These are phyloP conservation scores for Boletus pseudopeckii DNA, from an alignment of 768 basidiomycete species.

Conservation along the genomic window DNA sequence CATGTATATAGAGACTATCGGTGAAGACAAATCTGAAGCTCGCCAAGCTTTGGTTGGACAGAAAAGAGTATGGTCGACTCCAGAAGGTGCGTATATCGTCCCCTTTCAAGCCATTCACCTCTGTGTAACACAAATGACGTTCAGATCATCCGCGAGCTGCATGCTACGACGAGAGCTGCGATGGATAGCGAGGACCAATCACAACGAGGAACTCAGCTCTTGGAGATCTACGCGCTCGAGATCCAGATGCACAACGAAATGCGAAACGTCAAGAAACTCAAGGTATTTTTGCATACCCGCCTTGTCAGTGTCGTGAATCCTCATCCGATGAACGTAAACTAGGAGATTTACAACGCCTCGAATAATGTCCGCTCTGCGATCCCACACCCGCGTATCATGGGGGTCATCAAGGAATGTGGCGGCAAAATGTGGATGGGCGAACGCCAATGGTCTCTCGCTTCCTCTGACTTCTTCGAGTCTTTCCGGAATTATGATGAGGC, in stretches of 20 bases:
- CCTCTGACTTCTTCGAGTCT: conserved; percentile 98
- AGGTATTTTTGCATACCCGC: conserved; percentile 49
- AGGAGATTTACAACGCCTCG: conserved; percentile 98
- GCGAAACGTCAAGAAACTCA: conserved; percentile 92
- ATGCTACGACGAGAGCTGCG: conserved; percentile 56
- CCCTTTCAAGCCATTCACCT: neutral
- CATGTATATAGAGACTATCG: conserved; percentile 66
- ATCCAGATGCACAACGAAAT: conserved; percentile 99
- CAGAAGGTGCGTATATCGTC: conserved; percentile 54
- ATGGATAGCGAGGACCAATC: conserved; percentile 79
- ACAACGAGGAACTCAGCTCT: conserved; percentile 88
- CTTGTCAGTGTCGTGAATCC: neutral
- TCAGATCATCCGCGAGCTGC: conserved; percentile 76
- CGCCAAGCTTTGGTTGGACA: conserved; percentile 95
- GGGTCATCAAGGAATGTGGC: conserved; percentile 98
- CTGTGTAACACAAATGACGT: neutral
- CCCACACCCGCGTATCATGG: conserved; percentile 97
- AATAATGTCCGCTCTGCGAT: conserved; percentile 93
- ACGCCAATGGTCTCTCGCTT: conserved; percentile 97
- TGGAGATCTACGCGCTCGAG: conserved; percentile 97
- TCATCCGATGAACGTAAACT: conserved; percentile 6
- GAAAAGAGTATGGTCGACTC: conserved; percentile 84
- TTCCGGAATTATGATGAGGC: conserved; percentile 99
- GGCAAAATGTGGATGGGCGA: conserved; percentile 99
- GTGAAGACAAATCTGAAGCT: conserved; percentile 96